These are phyloP conservation scores for Novakomyces olei DNA, from an alignment of 805 yeast genomes.

Conservation along the genomic window DNA sequence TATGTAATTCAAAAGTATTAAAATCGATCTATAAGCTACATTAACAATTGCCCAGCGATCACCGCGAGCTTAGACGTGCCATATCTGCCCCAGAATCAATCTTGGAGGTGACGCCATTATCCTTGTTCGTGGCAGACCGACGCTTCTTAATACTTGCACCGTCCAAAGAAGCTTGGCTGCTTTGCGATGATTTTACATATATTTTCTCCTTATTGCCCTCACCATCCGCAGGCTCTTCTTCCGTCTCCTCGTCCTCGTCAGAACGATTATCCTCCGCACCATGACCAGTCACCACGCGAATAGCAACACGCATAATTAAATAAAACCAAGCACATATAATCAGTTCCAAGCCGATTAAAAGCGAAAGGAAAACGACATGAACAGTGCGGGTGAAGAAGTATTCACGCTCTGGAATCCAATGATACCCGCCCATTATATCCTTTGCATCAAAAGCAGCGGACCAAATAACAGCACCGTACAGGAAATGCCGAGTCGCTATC, in stretches of 20 bases:
- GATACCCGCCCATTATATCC: conserved; percentile 16
- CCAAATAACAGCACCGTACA: conserved; percentile 43
- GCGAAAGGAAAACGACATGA: conserved; percentile 20
- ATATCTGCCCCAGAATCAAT: no score
- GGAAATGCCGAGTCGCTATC: conserved; percentile 51
- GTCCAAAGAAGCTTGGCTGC: no score
- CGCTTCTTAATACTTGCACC: no score
- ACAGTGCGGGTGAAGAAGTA: conserved; percentile 7
- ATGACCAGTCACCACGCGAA: conserved; percentile 44
- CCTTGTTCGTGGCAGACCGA: no score
- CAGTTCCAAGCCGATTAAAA: conserved; percentile 45
- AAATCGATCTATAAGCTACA: no score
- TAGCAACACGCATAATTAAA: conserved; percentile 47
- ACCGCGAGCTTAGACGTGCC: no score
- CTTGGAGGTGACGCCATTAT: no score
- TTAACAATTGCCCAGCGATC: no score
- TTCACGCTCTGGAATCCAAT: conserved; percentile 6
- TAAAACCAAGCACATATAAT: conserved; percentile 53
- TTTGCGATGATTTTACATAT: no score
- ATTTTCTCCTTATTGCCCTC: no score
- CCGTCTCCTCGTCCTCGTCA: conserved; percentile 21
- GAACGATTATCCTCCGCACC: conserved; percentile 76
- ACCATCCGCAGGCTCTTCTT: neutral
- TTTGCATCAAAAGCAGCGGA: conserved; percentile 31
- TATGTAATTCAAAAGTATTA: no score